phyloP scores from a whole-genome alignment of 179 eudicot genomes.

The Sideroxylon spinosum region DNA sequence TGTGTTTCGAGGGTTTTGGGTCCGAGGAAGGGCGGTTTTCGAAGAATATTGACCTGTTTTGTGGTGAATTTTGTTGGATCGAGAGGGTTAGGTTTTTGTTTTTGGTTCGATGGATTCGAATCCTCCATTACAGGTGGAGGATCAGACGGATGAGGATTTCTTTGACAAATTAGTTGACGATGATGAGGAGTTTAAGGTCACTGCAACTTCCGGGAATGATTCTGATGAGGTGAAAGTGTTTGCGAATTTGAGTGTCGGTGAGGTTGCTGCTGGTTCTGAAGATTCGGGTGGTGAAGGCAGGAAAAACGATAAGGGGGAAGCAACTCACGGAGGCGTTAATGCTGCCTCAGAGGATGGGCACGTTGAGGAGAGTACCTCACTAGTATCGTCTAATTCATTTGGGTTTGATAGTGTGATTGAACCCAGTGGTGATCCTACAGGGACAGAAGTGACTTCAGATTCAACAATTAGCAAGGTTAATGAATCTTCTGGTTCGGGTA shows the following conservation, averaged over 20 bases:
- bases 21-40: neutral
- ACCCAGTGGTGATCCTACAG: constrained; percentile 22
- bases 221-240: constrained; percentile 56
- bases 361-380: constrained; percentile 18
- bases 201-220: constrained; percentile 30
- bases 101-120: constrained; percentile 55
- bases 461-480: constrained; percentile 26
- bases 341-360: neutral
- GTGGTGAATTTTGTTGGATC: constrained; percentile 15
- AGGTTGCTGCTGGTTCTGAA: constrained; percentile 21
- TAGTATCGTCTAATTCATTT: constrained; percentile 29
- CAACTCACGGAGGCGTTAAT: neutral
- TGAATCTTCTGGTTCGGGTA: constrained; percentile 37
- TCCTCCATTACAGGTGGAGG: constrained; percentile 80
- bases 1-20: constrained; percentile 10
- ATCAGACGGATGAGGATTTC: constrained; percentile 88
- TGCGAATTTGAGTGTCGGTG: constrained; percentile 45
- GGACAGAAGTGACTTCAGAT: constrained; percentile 25
- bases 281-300: constrained; percentile 19
- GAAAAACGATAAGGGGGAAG: constrained; percentile 7
- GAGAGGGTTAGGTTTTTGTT: constrained; percentile 21
- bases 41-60: constrained; percentile 7
- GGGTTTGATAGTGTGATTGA: constrained; percentile 34
- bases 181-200: constrained; percentile 45
- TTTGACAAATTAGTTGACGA: constrained; percentile 72